Conservation (phyloP, 208 protist genomes). For the Polymyxa betae region DNA sequence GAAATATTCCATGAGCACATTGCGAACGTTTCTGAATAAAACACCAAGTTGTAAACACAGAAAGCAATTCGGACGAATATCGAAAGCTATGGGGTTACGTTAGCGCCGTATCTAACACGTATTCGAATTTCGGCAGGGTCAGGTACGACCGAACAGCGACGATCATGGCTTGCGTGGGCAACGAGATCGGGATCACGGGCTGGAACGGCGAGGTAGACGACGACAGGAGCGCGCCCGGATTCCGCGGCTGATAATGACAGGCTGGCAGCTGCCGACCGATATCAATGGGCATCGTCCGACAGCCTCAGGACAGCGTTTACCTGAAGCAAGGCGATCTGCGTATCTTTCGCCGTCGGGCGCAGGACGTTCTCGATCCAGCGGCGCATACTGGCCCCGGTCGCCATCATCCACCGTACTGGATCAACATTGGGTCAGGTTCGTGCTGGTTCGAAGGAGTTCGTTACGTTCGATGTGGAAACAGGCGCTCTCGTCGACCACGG, state of each 20-base stretch:
- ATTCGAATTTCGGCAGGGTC: too few relatives aligned
- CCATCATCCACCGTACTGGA: conserved; percentile 41
- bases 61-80: neutral
- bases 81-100: neutral
- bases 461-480: conserved; percentile 48
- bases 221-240: neutral
- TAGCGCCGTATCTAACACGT: too few relatives aligned
- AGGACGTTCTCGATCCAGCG: neutral
- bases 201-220: neutral
- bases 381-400: neutral
- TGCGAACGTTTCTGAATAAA: neutral
- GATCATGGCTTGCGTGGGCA: too few relatives aligned
- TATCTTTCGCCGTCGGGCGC: neutral
- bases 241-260: neutral
- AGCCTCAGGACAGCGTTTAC: neutral
- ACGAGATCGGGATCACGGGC: neutral
- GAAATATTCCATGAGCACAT: neutral
- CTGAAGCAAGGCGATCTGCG: neutral
- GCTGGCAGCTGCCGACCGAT: neutral
- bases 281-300: neutral
- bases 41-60: neutral
- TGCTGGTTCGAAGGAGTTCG: neutral
- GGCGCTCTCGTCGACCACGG: neutral
- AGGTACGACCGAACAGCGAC: too few relatives aligned
- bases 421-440: neutral